A percentile compares a stretch with the other conserved stretches of the same genome.
phyloP scores from a whole-genome alignment of 768 basidiomycete genomes.

The Stropharia rugosoannulata region DNA sequence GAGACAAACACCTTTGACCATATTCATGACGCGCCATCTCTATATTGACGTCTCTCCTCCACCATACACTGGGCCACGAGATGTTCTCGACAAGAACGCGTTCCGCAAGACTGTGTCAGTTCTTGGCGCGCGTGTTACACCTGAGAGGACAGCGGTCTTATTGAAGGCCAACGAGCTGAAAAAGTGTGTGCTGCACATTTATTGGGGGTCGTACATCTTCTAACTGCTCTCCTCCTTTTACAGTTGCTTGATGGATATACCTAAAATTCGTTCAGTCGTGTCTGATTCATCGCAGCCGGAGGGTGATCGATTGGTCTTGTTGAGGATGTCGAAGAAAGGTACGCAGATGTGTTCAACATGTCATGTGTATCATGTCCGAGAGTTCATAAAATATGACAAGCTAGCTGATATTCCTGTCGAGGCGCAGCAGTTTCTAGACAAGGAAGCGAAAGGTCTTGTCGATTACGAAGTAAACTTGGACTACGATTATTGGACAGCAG shows the following conservation, averaged over 20 bases:
- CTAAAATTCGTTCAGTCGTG: constrained; percentile 63
- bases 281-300: constrained; percentile 46
- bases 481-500: constrained; percentile 89
- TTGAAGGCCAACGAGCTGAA: constrained; percentile 58
- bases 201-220: neutral
- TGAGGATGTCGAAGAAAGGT: constrained; percentile 65
- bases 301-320: constrained; percentile 62
- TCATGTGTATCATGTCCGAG: neutral
- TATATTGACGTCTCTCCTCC: constrained; percentile 41
- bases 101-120: constrained; percentile 70
- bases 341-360: constrained; percentile 18
- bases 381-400: constrained; percentile 35
- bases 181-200: constrained; percentile 40
- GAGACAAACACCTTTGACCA: constrained; percentile 1
- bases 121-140: constrained; percentile 64
- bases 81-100: constrained; percentile 55
- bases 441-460: constrained; percentile 56
- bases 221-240: neutral
- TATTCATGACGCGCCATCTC: constrained; percentile 36
- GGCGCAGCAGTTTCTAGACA: constrained; percentile 51
- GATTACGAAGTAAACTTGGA: constrained; percentile 62
- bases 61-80: constrained; percentile 46
- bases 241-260: constrained; percentile 66
- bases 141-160: constrained; percentile 51
- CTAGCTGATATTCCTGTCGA: constrained; percentile 67